Evolutionary conservation across 2,329 filamentous ascomycete species (phyloP), one percentile per base, ranked within the genome.

Genomic region (Cladosporium sp.): DNA sequence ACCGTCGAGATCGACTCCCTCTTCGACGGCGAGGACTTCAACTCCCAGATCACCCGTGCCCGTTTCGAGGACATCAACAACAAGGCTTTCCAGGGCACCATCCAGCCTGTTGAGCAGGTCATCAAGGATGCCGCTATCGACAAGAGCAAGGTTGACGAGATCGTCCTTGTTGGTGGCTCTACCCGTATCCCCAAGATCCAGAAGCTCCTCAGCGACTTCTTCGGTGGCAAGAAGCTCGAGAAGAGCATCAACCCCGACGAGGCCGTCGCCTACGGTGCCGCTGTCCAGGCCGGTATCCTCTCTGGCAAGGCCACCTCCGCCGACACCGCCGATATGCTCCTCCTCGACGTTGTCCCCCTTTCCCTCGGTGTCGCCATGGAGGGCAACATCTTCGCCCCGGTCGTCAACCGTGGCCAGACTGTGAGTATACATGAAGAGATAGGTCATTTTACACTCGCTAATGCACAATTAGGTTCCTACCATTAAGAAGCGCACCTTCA

Each of bases 231-330:
- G 89, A 96, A 98, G 86, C 88, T 96, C 62, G 92, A 97, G 84
- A 97, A 96, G 78, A 93, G 88, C 80, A 97, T 97, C 80, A 98
- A 98, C 84, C 93, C 93, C 66, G 93, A 98, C 70, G 93, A 98
- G 82, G 93, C 93, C 63, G 93, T 98, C 67, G 93, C 93, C 65
- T 96, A 96, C 77, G 93, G 93, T 84, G 93, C 93, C 60, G 93
- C 93, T 64, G 92, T 98, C 56, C 93, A 98, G 79, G 93, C 93
- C 62, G 93, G 91, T 84, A 96, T 98, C 72, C 85, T 98, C 59
- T 96, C 92, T 53, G 93, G 93, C 72, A 95, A 96, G 85, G 93
- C 93, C 63, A 93, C 88, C 60, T 95, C 90, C 42, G 89, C 89
- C 63, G 93, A 97, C 68, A 96, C 92, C 55, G 81, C 86, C 56